phyloP scores from a whole-genome alignment of 257 asterid genomes.

The Scutellaria minor region DNA sequence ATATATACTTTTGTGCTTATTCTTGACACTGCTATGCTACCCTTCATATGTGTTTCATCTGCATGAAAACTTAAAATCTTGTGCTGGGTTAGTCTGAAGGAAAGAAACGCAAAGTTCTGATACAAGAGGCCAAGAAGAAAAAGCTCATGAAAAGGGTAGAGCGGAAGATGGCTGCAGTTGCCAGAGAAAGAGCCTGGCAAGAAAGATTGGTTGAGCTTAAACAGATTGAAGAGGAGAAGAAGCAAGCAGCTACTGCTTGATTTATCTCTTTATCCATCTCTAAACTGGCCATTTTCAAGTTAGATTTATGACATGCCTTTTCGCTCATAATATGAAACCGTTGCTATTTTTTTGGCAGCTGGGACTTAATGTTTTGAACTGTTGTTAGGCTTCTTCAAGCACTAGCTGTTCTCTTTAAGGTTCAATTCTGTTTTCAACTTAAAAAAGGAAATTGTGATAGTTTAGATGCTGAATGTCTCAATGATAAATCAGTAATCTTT shows the following conservation, averaged over 20 bases:
- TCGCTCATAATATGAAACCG: constrained; percentile 3
- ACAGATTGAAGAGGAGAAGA: constrained; percentile 80
- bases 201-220: constrained; percentile 78
- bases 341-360: neutral
- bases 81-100: constrained; percentile 58
- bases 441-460: neutral
- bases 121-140: constrained; percentile 80
- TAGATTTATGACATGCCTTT: constrained; percentile 4
- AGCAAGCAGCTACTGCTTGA: constrained; percentile 56
- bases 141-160: constrained; percentile 76
- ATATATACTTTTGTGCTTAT: neutral
- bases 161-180: constrained; percentile 95
- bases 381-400: neutral
- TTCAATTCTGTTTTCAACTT: neutral
- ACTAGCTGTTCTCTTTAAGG: neutral
- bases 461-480: neutral
- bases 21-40: constrained; percentile 1
- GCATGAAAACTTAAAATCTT: neutral
- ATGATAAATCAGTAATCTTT: neutral
- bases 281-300: neutral
- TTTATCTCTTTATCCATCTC: constrained; percentile 15
- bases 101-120: constrained; percentile 75
- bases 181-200: constrained; percentile 94
- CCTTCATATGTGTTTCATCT: neutral
- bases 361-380: constrained; percentile 19